A percentile compares a stretch with the other conserved stretches of the same genome.
Conservation (phyloP, 1,284 basidiomycete genomes). For the Dichomitus squalens region DNA sequence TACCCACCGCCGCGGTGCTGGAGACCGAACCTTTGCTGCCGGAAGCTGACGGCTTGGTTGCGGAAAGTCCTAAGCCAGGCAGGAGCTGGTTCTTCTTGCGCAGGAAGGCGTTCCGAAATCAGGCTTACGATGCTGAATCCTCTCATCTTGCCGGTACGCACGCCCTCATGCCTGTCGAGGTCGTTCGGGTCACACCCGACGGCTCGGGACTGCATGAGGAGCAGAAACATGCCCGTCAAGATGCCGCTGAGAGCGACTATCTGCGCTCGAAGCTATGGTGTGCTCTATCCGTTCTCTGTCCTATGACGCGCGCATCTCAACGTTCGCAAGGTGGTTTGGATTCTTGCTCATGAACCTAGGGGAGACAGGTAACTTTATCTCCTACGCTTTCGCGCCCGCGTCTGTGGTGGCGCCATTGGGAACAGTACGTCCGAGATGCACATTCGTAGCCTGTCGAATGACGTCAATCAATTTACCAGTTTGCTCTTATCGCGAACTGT, state of each 20-base stretch:
- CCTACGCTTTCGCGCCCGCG: slow-evolving; percentile 89
- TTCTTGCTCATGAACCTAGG: slow-evolving; percentile 90
- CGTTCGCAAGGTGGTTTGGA: slow-evolving; percentile 78
- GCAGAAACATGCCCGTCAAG: slow-evolving; percentile 38
- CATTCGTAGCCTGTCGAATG: not conserved
- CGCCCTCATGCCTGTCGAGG: slow-evolving; percentile 32
- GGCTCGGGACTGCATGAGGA: slow-evolving; percentile 21
- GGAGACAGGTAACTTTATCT: slow-evolving; percentile 90
- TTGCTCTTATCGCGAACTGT: slow-evolving; percentile 93
- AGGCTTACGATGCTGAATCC: slow-evolving; percentile 22
- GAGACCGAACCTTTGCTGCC: slow-evolving; percentile 27
- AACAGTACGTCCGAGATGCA: slow-evolving; percentile 59
- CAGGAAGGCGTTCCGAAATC: slow-evolving; percentile 12
- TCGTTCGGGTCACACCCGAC: slow-evolving; percentile 17
- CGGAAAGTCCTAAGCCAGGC: not conserved
- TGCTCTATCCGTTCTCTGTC: slow-evolving; percentile 9
- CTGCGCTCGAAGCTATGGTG: slow-evolving; percentile 84
- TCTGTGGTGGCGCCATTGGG: slow-evolving; percentile 95
- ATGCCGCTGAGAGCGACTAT: slow-evolving; percentile 60
- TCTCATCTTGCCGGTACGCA: slow-evolving; percentile 27
- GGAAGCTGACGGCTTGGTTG: not conserved
- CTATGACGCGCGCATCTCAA: not conserved
- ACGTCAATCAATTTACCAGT: slow-evolving; percentile 42
- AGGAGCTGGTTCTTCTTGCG: slow-evolving; percentile 21
- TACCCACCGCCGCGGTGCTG: slow-evolving; percentile 14